Conservation (phyloP, 345 rosid species). For the Cardiospermum halicacabum region DNA sequence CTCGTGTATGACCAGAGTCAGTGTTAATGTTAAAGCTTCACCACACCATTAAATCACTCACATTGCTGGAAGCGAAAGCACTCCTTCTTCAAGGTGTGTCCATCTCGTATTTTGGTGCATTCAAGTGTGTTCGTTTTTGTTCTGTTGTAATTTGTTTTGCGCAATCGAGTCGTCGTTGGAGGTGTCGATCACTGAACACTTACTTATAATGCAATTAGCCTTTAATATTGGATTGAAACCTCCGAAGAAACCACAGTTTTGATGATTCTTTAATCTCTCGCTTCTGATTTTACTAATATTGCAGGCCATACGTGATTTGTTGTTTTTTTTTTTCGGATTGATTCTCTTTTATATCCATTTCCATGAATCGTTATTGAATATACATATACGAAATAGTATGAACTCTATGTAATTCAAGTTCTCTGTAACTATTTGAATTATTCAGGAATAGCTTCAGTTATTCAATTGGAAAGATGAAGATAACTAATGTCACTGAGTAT, state of each 20-base stretch:
- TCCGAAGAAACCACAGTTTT: no score
- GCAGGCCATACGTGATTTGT: background rate
- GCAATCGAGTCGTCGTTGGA: background rate
- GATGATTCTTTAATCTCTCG: background rate
- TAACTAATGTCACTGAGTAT: constrained; percentile 85
- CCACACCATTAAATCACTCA: no score
- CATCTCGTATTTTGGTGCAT: no score
- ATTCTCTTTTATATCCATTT: no score
- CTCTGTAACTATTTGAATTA: background rate
- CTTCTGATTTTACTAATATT: background rate
- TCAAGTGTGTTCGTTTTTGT: no score
- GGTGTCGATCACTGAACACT: background rate
- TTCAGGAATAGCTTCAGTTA: background rate
- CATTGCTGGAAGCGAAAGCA: no score
- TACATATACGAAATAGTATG: background rate
- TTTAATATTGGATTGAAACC: no score
- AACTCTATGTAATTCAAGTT: background rate
- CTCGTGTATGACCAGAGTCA: no score
- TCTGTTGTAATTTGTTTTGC: background rate
- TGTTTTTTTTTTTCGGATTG: background rate
- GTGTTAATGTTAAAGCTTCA: no score
- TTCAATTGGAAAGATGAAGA: constrained; percentile 42
- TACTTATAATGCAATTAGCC: background rate
- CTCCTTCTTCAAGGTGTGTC: no score
- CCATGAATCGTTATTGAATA: no score